Conservation (phyloP, 78 protist genomes). For the Monocercomonoides exilis region DNA sequence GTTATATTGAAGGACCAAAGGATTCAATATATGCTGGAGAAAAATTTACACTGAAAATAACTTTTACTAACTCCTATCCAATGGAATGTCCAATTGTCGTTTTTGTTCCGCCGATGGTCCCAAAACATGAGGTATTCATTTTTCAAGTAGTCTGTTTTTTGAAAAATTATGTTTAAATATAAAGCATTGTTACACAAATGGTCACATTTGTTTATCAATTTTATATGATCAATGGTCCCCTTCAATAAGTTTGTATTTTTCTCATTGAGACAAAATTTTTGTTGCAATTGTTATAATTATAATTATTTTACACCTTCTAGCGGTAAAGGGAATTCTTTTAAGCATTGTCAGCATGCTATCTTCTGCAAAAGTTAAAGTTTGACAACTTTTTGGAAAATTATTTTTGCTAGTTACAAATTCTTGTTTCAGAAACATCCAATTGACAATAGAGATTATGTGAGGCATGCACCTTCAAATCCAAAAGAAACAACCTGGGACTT, state of each 20-base stretch:
- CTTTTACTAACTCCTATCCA: not conserved
- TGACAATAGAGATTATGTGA: not conserved
- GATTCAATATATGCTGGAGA: not conserved
- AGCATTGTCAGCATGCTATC: not conserved
- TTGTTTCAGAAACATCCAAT: not conserved
- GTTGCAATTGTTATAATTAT: no score
- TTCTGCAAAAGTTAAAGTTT: not conserved
- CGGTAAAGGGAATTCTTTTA: not conserved
- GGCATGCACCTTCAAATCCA: not conserved
- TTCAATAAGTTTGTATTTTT: not conserved
- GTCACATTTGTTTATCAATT: not conserved
- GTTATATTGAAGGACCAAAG: not conserved
- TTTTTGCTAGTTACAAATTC: no score
- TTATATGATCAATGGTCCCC: not conserved
- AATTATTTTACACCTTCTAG: not conserved
- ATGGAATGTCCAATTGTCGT: not conserved
- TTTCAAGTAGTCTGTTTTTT: no score
- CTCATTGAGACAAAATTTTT: no score
- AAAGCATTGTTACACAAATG: not conserved
- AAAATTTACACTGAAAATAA: not conserved
- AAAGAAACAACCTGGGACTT: not conserved
- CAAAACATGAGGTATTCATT: not conserved
- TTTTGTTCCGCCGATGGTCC: not conserved
- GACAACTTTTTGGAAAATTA: no score
- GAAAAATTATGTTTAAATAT: no score